These are phyloP conservation scores for Cryphonectria radicalis DNA, from an alignment of 2,329 filamentous ascomycete genomes.

Conservation along the genomic window DNA sequence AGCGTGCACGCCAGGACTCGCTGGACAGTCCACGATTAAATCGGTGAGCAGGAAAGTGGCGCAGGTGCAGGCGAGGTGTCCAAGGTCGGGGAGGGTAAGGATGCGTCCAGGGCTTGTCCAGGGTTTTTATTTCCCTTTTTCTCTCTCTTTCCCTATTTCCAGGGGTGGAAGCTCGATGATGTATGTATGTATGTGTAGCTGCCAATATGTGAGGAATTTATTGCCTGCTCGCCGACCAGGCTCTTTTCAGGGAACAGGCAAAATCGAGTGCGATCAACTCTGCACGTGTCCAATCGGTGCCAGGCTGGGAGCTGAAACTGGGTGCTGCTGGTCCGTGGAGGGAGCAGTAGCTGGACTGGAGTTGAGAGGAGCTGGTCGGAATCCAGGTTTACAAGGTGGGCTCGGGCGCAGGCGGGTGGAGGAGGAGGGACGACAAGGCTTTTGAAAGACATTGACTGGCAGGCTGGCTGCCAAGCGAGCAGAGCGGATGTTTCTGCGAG, in stretches of 20 bases:
- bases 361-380: conserved; percentile 15
- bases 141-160: neutral
- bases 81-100: neutral
- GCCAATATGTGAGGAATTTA: conserved; percentile 27
- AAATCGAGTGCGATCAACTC: neutral
- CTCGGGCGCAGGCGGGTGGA: conserved; percentile 9
- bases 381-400: conserved; percentile 10
- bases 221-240: conserved; percentile 24
- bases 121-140: neutral
- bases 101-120: neutral
- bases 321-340: neutral
- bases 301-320: conserved; percentile 13
- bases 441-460: conserved; percentile 9
- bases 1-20: neutral
- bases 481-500: conserved; percentile 6
- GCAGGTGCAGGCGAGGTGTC: neutral
- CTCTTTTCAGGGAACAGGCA: conserved; percentile 15
- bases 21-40: neutral
- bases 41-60: neutral
- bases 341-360: conserved; percentile 15
- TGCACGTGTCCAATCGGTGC: conserved; percentile 7
- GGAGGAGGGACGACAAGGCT: conserved; percentile 17
- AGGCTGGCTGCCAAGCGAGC: conserved; percentile 6
- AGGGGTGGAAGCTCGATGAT: conserved; percentile 23
- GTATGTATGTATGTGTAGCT: conserved; percentile 19